These are phyloP conservation scores for Ostreobium quekettii DNA, from an alignment of 139 green algal genomes.

Conservation along the genomic window DNA sequence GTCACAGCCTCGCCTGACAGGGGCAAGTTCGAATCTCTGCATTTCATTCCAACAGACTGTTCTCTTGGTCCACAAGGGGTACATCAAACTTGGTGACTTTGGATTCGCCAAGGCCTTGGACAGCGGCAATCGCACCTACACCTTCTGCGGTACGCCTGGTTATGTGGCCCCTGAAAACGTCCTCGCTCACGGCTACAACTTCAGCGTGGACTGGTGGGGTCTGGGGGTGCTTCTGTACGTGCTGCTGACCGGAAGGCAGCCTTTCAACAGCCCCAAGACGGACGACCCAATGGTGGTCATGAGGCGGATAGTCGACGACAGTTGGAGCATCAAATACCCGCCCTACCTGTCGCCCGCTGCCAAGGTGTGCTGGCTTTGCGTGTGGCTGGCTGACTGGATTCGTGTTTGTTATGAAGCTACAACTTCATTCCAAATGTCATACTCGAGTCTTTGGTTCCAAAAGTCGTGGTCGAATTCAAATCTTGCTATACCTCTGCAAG, in stretches of 20 bases:
- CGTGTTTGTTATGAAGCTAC: too few species aligned
- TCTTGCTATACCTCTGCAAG: too few species aligned
- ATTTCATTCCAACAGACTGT: too few species aligned
- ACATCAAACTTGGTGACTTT: conserved; percentile 94
- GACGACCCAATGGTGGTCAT: conserved; percentile 97
- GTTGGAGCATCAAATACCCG: conserved; percentile 84
- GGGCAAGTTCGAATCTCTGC: too few species aligned
- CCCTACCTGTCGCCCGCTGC: conserved; percentile 68
- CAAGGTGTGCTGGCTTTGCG: conserved; percentile 40
- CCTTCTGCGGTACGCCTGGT: conserved; percentile 93
- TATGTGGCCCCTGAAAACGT: conserved; percentile 97
- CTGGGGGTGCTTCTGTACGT: conserved; percentile 92
- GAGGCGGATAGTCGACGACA: conserved; percentile 90
- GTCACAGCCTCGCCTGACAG: too few species aligned
- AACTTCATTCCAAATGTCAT: too few species aligned
- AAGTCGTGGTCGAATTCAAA: too few species aligned
- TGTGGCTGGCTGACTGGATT: too few species aligned
- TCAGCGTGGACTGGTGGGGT: conserved; percentile 89
- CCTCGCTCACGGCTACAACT: conserved; percentile 86
- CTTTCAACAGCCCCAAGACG: conserved; percentile 82
- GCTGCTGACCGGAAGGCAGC: conserved; percentile 87
- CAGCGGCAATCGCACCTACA: conserved; percentile 78
- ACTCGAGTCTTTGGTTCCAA: too few species aligned
- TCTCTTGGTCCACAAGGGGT: conserved; percentile 43
- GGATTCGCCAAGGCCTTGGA: conserved; percentile 93